Conservation (phyloP, 2,329 filamentous ascomycete genomes). For the Paecilomyces formosus region DNA sequence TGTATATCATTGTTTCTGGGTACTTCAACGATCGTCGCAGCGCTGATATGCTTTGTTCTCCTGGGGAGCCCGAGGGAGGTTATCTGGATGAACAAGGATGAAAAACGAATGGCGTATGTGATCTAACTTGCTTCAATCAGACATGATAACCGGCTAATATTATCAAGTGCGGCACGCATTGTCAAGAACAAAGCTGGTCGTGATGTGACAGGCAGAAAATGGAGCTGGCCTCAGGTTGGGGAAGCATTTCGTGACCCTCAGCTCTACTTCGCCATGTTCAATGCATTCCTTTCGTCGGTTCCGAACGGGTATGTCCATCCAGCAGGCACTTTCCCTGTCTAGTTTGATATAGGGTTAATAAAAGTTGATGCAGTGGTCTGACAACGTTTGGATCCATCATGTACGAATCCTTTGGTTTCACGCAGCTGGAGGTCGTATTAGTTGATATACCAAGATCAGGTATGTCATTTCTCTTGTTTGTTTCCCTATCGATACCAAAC, state of each 20-base stretch:
- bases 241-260: background rate
- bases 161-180: background rate
- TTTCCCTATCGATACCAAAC: background rate
- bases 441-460: background rate
- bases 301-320: constrained; percentile 2
- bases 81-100: background rate
- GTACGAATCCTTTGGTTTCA: constrained; percentile 16
- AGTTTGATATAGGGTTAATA: background rate
- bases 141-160: background rate
- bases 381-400: constrained; percentile 8
- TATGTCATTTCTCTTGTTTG: no score
- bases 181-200: background rate
- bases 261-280: constrained; percentile 3
- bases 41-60: background rate
- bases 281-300: constrained; percentile 4
- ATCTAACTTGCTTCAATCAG: background rate
- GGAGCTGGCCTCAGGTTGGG: background rate
- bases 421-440: background rate
- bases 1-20: background rate
- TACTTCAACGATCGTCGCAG: background rate
- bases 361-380: background rate
- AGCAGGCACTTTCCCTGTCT: no score
- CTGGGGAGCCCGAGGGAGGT: background rate
- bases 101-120: background rate
- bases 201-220: background rate